These are phyloP conservation scores for Sporisorium iseilematis-ciliati DNA, from an alignment of 1,284 basidiomycete genomes.

Conservation along the genomic window DNA sequence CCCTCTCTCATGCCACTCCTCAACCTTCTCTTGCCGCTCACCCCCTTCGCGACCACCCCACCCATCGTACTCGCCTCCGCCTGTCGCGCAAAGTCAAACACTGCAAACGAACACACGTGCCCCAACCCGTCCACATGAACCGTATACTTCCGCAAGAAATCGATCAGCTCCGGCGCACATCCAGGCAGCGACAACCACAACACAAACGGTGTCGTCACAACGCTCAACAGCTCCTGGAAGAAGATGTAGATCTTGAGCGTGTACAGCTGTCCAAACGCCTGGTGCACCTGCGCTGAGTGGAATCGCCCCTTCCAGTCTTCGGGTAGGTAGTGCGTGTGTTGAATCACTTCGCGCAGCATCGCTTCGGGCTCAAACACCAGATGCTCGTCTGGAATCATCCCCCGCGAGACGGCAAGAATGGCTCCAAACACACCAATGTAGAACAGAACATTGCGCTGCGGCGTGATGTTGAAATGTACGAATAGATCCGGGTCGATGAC, in stretches of 20 bases:
- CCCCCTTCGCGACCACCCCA: constrained; percentile 28
- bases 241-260: constrained; percentile 75
- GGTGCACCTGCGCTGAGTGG: constrained; percentile 75
- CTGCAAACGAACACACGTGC: constrained; percentile 96
- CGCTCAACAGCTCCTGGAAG: constrained; percentile 86
- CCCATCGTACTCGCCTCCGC: constrained; percentile 73
- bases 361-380: constrained; percentile 90
- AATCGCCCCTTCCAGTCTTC: constrained; percentile 88
- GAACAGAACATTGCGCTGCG: constrained; percentile 90
- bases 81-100: constrained; percentile 91
- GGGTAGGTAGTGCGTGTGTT: constrained; percentile 95
- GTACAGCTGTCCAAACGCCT: constrained; percentile 60
- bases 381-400: constrained; percentile 96
- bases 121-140: constrained; percentile 96
- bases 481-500: constrained; percentile 88
- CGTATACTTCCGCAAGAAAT: constrained; percentile 76
- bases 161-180: constrained; percentile 77
- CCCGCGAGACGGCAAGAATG: constrained; percentile 86
- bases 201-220: constrained; percentile 92
- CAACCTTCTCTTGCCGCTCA: constrained; percentile 75
- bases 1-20: constrained; percentile 26
- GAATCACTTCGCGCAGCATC: constrained; percentile 88
- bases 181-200: constrained; percentile 90
- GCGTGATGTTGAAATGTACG: constrained; percentile 92
- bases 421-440: constrained; percentile 90